Base-by-base conservation (phyloP, 2,329 filamentous ascomycete genomes). In the Venturiaceae sp. region DNA sequence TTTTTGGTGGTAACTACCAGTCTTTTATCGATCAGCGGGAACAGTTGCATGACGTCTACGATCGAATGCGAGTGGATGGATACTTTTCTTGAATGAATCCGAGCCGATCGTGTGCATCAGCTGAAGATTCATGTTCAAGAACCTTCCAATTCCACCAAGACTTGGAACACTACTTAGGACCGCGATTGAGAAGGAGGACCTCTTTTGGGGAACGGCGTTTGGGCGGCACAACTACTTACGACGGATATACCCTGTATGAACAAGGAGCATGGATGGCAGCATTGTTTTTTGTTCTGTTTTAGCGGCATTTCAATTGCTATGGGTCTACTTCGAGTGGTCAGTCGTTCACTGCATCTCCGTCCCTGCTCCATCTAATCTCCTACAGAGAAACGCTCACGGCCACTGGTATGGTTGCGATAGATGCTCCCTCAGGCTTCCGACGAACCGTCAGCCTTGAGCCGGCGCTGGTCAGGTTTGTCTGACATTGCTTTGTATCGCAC, bases 1-100 rank as follows among this genome's bases (percentile, higher is more conserved):
- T 96, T 39, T 75, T 95, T 57, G 86, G 80, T 11, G 91, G 89
- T 57, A 86, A 95, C 66, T 97, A 96, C 71, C 80, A 80, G 5
- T 82, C 83, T 2, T 95, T 95, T 67, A 75, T 81, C 21, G 71
- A 77, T 44, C 89, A 95, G 69, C 82, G 91, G 56, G 74, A 80
- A 13, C 86, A 80, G 63, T 74, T 92, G 8, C 74, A 75, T 55
- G 54, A 60, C 5, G 53, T 60, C 11, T 32, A 58, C 54, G 30
- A 46, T 13, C 28, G 30, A 23, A 28, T 46, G 34, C 21, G 9
- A 21, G 28, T 32, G 3, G 33, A 41, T n/a, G 32, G 36, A 23
- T 36, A 54, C 30, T 54, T 39, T n/a, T 57, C 37, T 21, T 37
- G n/a, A 52, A 30, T 5, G 30, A 44, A 11, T 47, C 26, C 19